Evolutionary conservation across 1,284 basidiomycete genomes (phyloP).

Genomic region (Stygiomarasmius scandens): DNA sequence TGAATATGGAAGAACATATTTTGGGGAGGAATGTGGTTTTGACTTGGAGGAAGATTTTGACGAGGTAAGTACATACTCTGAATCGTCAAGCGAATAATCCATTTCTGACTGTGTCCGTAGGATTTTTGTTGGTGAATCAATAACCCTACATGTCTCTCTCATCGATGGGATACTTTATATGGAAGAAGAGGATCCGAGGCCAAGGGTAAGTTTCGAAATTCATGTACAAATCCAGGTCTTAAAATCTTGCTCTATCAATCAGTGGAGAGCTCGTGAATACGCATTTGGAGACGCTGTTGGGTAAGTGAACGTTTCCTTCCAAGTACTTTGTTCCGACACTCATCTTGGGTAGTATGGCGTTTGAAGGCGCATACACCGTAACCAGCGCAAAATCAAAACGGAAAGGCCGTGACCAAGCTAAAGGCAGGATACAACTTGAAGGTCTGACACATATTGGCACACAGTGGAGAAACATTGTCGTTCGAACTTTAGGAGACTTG

Average conservation of each 20-base stretch:
- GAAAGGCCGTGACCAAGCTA: too few relatives aligned
- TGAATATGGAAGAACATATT: not conserved
- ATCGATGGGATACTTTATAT: constrained; percentile 6
- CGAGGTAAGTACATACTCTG: not conserved
- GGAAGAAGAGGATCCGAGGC: constrained; percentile 11
- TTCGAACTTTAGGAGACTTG: constrained; percentile 4
- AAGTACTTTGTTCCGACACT: not conserved
- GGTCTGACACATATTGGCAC: not conserved
- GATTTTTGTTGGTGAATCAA: constrained; percentile 1
- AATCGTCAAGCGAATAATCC: not conserved
- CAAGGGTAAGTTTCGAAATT: not conserved
- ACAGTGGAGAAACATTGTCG: constrained; percentile 7
- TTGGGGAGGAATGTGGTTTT: not conserved
- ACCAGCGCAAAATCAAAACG: too few relatives aligned
- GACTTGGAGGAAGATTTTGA: constrained; percentile 6
- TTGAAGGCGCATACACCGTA: constrained; percentile 7
- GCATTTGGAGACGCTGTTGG: constrained; percentile 1
- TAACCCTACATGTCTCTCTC: constrained; percentile 5
- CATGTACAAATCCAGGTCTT: not conserved
- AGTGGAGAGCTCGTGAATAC: constrained; percentile 2
- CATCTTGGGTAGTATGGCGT: constrained; percentile 1
- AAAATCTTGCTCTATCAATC: not conserved
- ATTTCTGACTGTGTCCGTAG: not conserved
- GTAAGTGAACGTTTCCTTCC: not conserved
- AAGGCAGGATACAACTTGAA: not conserved